phyloP scores from a whole-genome alignment of 2,329 filamentous ascomycete species.

The Grosmannia clavigera region DNA sequence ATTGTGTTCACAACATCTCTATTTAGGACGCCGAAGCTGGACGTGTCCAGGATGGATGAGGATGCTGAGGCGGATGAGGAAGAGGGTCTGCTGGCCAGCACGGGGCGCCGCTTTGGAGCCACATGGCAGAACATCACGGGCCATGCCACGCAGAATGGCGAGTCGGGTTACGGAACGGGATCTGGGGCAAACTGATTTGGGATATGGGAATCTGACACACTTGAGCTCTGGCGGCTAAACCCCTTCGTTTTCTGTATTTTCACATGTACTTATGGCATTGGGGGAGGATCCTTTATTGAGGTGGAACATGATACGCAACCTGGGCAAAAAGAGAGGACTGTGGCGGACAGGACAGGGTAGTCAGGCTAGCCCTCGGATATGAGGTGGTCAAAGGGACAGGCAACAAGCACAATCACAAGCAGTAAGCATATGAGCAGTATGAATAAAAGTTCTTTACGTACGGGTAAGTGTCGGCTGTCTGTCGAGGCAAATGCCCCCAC shows the following conservation, averaged over 20 bases:
- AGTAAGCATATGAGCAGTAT: too few relatives aligned
- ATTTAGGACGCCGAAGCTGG: constrained; percentile 66
- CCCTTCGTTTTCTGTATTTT: background rate
- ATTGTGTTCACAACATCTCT: constrained; percentile 68
- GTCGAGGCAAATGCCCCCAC: too few relatives aligned
- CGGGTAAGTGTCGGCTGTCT: too few relatives aligned
- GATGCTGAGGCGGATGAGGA: constrained; percentile 89
- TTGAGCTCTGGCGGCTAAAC: background rate
- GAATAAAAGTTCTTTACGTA: too few relatives aligned
- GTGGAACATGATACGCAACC: too few relatives aligned
- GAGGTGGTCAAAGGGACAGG: too few relatives aligned
- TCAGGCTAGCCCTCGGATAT: too few relatives aligned
- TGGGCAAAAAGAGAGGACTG: too few relatives aligned
- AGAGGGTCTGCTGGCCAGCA: constrained; percentile 77
- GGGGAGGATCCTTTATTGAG: too few relatives aligned
- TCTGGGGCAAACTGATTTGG: background rate
- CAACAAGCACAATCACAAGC: too few relatives aligned
- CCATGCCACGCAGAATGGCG: constrained; percentile 16
- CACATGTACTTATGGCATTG: too few relatives aligned
- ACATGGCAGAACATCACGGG: constrained; percentile 84
- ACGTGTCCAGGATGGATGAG: constrained; percentile 68
- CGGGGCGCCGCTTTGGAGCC: constrained; percentile 67
- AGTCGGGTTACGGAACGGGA: constrained; percentile 3
- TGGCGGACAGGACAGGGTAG: too few relatives aligned
- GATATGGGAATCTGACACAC: background rate